Evolutionary conservation across 2,329 filamentous ascomycete species (phyloP).

Genomic region (Clarireedia homoeocarpa): DNA sequence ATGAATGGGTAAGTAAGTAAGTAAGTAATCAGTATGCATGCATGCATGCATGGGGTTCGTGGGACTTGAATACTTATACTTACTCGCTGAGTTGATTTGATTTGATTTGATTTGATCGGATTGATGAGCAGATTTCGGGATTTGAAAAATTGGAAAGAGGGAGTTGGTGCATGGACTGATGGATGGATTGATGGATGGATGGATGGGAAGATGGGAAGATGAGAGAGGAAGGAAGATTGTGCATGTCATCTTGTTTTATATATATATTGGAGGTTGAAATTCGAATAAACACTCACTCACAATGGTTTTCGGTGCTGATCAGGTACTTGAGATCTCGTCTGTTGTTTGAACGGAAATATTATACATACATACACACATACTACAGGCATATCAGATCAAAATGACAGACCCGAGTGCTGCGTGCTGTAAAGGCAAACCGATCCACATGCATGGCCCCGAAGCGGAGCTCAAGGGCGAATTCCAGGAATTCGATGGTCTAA

Average conservation of each 20-base stretch:
- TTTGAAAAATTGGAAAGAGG: too few relatives aligned
- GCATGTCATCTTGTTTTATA: too few relatives aligned
- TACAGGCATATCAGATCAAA: neutral
- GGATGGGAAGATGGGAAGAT: neutral
- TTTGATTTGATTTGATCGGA: too few relatives aligned
- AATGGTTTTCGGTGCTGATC: neutral
- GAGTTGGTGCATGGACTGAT: too few relatives aligned
- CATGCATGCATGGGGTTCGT: too few relatives aligned
- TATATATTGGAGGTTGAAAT: neutral
- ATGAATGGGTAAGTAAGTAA: too few relatives aligned
- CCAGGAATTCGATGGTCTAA: neutral
- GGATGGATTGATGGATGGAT: too few relatives aligned
- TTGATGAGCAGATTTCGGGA: too few relatives aligned
- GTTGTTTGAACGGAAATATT: neutral
- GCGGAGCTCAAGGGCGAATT: neutral
- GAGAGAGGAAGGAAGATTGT: too few relatives aligned
- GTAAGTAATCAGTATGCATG: too few relatives aligned
- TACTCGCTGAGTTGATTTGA: too few relatives aligned
- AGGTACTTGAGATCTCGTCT: neutral
- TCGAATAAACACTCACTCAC: neutral
- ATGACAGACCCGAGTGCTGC: slow-evolving; percentile 4
- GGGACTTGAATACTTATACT: too few relatives aligned
- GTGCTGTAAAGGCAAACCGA: neutral
- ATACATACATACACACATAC: neutral
- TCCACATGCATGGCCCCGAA: neutral